phyloP scores from a whole-genome alignment of 345 rosid species.

The Murraya koenigii region DNA sequence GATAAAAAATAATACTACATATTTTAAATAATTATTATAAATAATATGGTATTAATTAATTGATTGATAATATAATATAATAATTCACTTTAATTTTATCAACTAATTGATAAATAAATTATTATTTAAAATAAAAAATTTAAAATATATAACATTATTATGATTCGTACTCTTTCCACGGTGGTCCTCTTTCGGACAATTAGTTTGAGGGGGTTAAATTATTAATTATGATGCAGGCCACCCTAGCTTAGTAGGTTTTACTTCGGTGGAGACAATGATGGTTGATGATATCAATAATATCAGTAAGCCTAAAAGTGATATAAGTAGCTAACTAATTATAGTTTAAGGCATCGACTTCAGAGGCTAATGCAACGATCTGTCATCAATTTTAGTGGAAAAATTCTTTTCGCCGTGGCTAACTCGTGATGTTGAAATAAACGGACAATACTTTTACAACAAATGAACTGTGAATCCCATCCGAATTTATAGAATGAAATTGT shows the following conservation, averaged over 20 bases:
- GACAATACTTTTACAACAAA: too few species aligned
- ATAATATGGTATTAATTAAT: too few species aligned
- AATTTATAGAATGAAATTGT: too few species aligned
- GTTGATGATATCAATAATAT: background rate
- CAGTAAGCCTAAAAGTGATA: background rate
- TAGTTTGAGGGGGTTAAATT: background rate
- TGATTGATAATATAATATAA: too few species aligned
- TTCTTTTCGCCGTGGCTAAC: background rate
- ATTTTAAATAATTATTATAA: too few species aligned
- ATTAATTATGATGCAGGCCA: background rate
- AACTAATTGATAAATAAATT: too few species aligned
- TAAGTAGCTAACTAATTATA: background rate
- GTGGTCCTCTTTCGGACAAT: background rate
- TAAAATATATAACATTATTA: too few species aligned
- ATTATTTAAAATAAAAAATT: too few species aligned
- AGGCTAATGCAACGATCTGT: background rate
- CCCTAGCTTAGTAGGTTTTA: background rate
- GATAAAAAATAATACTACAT: too few species aligned
- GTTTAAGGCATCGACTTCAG: background rate
- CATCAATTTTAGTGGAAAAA: background rate
- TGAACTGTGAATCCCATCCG: too few species aligned
- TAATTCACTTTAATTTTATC: too few species aligned
- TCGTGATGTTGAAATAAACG: background rate
- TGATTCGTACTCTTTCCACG: too few species aligned
- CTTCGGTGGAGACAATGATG: background rate